Base-by-base conservation (phyloP, 805 yeast species). In the Wickerhamiella lipophila region DNA sequence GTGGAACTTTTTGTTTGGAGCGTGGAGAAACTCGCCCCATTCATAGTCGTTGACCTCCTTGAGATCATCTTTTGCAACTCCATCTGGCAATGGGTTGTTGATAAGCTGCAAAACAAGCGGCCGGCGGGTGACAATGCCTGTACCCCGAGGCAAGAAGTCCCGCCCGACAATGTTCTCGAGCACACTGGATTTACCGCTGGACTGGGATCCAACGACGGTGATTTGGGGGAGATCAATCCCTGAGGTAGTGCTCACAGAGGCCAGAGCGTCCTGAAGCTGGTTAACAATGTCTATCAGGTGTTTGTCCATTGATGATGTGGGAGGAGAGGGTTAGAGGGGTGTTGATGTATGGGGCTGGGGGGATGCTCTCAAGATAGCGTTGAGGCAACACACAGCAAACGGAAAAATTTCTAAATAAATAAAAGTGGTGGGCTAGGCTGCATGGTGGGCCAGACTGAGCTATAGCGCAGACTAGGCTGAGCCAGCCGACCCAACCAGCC, bases 21-120 rank as follows among this genome's bases (percentile, higher is more conserved):
- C 67, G 64, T 89, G 98, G 59, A 92, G 73, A 64, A 89, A 89
- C 66, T 92, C 98, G 56, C 98, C 98, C 96, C 97, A 89, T 68
- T 89, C 98, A 47, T 69, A 61, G 36, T 55, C 61, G 49, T 68
- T 65, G 40, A 53, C 59, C 7, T 32, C 47, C 6, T 47, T 39
- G 16, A 51, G 29, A 11, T 53, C 52, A 21, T 54, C 55, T 50
- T 11, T 51, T 41, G 18, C 11, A 12, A 36, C 52, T 13, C 42
- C 58, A 32, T 40, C 58, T 25, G 32, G 53, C 36, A 50, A 52
- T 7, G 52, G 55, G 19, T 42, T 47, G 23, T 54, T 46, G 19
- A 63, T 49, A 63, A 85, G 74, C 67, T 86, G 95, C 53, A 85
- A 72, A 36, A 67, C 81, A 61, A 85, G 70, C 2, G 95, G 95